Evolutionary conservation across 345 rosid species (phyloP).

Genomic region (Kandelia obovata): DNA sequence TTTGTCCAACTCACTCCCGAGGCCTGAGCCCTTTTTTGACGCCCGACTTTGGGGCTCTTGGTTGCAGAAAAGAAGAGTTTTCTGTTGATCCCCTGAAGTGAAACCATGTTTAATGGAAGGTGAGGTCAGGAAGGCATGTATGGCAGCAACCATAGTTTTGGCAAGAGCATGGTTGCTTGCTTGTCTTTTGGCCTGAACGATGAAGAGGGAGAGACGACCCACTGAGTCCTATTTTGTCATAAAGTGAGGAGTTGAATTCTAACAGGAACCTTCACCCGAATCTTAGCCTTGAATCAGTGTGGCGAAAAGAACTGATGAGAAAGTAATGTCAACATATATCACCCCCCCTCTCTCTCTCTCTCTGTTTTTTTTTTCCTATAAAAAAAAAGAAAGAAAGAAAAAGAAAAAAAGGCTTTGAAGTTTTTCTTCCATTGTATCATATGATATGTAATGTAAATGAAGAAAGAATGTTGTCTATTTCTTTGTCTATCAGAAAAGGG

Average conservation of each 20-base stretch:
- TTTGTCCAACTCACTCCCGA: too few relatives aligned
- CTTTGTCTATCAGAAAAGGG: too few relatives aligned
- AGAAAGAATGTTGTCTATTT: too few relatives aligned
- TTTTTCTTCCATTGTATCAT: too few relatives aligned
- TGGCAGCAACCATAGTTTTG: slow-evolving; percentile 3
- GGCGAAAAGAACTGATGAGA: slow-evolving; percentile 10
- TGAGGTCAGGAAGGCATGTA: neutral
- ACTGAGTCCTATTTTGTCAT: neutral
- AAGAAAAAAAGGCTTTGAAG: too few relatives aligned
- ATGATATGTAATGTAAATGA: too few relatives aligned
- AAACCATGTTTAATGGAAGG: slow-evolving; percentile 13
- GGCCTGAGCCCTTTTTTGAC: too few relatives aligned
- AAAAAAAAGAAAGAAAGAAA: too few relatives aligned
- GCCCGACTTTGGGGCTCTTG: neutral
- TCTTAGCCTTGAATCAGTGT: slow-evolving; percentile 16
- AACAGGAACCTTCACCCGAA: neutral
- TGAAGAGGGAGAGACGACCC: neutral
- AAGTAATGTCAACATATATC: neutral
- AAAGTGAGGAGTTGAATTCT: too few relatives aligned
- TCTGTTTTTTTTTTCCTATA: too few relatives aligned
- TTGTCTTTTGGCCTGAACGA: neutral
- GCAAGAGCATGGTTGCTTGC: slow-evolving; percentile 7
- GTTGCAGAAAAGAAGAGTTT: slow-evolving; percentile 53
- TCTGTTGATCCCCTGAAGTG: slow-evolving; percentile 37
- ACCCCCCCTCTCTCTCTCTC: too few relatives aligned